A percentile compares a stretch with the other conserved stretches of the same genome.
Evolutionary conservation across 352 stramenopile species (phyloP).

Genomic region (Globisporangium polare): DNA sequence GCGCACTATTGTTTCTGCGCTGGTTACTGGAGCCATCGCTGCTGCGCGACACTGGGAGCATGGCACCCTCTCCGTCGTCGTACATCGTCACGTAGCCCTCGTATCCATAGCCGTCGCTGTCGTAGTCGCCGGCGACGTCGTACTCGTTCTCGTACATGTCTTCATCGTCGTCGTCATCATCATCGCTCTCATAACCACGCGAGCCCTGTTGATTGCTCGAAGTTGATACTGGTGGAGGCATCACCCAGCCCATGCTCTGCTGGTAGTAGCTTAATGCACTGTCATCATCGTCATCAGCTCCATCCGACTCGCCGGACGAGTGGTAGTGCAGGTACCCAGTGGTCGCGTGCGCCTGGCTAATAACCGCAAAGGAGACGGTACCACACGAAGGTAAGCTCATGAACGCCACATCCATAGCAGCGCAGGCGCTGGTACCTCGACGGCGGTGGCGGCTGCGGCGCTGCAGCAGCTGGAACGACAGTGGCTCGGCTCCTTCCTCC

Average conservation of each 20-base stretch:
- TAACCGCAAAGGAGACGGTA: neutral
- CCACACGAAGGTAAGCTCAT: neutral
- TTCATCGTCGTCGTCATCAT: neutral
- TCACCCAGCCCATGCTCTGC: neutral
- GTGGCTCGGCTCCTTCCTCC: neutral
- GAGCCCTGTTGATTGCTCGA: neutral
- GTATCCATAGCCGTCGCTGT: conserved; percentile 11
- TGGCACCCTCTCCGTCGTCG: neutral
- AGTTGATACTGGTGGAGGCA: neutral
- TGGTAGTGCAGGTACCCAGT: neutral
- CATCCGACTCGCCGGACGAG: neutral
- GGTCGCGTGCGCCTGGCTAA: neutral
- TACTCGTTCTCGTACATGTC: conserved; percentile 7
- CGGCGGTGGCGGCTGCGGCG: neutral
- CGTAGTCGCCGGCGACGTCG: conserved; percentile 8
- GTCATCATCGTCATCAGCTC: conserved; percentile 1
- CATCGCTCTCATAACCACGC: neutral
- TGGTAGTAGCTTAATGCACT: neutral
- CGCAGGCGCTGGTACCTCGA: neutral
- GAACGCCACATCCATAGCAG: neutral
- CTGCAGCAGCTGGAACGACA: neutral
- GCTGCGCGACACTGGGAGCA: neutral
- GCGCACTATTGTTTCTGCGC: neutral
- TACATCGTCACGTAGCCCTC: conserved; percentile 7
- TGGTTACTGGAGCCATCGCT: neutral